Conservation (phyloP, 2,329 filamentous ascomycete species). For the Colletotrichum spinosum region DNA sequence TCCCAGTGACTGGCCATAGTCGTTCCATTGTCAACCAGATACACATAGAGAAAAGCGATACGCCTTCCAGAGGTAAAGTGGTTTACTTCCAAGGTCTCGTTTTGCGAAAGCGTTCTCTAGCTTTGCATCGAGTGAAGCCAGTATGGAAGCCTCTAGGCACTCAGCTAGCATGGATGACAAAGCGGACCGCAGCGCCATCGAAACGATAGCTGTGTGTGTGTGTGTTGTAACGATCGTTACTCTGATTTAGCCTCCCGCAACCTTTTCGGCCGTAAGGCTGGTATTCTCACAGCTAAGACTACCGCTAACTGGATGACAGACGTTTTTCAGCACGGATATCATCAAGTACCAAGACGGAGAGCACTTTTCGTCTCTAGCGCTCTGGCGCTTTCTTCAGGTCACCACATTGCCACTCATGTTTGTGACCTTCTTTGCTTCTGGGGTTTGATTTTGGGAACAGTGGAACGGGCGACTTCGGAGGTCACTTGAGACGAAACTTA, state of each 20-base stretch:
- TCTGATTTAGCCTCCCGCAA: slow-evolving; percentile 40
- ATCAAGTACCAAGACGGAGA: slow-evolving; percentile 12
- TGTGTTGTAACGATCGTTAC: slow-evolving; percentile 45
- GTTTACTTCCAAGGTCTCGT: slow-evolving; percentile 9
- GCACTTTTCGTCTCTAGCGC: not conserved
- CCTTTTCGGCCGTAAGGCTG: slow-evolving; percentile 32
- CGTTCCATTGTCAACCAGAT: slow-evolving; percentile 45
- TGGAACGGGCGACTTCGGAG: not conserved
- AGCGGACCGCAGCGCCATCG: slow-evolving; percentile 43
- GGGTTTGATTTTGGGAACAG: slow-evolving; percentile 18
- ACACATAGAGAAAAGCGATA: slow-evolving; percentile 37
- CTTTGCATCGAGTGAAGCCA: slow-evolving; percentile 5
- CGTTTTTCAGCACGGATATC: slow-evolving; percentile 29
- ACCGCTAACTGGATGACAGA: not conserved
- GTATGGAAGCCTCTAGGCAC: slow-evolving; percentile 1
- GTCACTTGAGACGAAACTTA: not conserved
- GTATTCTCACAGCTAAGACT: not conserved
- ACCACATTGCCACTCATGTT: slow-evolving; percentile 25
- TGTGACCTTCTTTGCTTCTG: slow-evolving; percentile 12
- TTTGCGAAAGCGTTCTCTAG: not conserved
- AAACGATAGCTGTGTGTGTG: slow-evolving; percentile 41
- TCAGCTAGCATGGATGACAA: slow-evolving; percentile 43
- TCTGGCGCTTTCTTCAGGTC: slow-evolving; percentile 19
- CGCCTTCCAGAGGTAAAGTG: too few species aligned
- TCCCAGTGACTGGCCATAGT: slow-evolving; percentile 43